These are phyloP conservation scores for Capsella bursapastoris DNA, from an alignment of 345 rosid species.

Conservation along the genomic window DNA sequence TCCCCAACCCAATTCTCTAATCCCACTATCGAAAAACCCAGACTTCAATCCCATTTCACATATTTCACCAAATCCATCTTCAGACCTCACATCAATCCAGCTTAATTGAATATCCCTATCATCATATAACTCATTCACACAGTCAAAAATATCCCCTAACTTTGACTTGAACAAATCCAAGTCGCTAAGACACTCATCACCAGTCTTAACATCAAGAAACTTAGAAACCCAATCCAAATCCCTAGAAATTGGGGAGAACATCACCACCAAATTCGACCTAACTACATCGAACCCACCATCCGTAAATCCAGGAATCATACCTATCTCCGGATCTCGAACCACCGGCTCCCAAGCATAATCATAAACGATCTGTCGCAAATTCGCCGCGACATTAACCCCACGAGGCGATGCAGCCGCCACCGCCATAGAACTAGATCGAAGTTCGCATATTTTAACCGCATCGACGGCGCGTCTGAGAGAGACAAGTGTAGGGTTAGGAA, in stretches of 20 bases:
- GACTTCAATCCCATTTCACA: constrained; percentile 37
- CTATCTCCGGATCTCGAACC: constrained; percentile 48
- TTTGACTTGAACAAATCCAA: constrained; percentile 46
- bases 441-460: constrained; percentile 18
- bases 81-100: constrained; percentile 74
- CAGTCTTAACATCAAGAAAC: constrained; percentile 53
- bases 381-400: constrained; percentile 58
- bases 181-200: constrained; percentile 48
- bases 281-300: constrained; percentile 38
- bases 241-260: constrained; percentile 65
- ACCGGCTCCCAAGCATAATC: constrained; percentile 83
- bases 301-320: constrained; percentile 44
- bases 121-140: constrained; percentile 63
- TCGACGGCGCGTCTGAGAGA: constrained; percentile 55
- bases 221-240: constrained; percentile 48
- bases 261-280: constrained; percentile 73
- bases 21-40: constrained; percentile 54
- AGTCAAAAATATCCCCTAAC: constrained; percentile 54
- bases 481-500: constrained; percentile 52
- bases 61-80: constrained; percentile 34
- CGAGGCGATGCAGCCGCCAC: constrained; percentile 27
- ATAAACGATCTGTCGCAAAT: constrained; percentile 74
- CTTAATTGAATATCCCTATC: constrained; percentile 75
- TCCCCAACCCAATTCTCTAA: constrained; percentile 85
- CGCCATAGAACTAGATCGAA: neutral